Conservation (phyloP, 176 grass and related monocot genomes). For the Oryza australiensis region DNA sequence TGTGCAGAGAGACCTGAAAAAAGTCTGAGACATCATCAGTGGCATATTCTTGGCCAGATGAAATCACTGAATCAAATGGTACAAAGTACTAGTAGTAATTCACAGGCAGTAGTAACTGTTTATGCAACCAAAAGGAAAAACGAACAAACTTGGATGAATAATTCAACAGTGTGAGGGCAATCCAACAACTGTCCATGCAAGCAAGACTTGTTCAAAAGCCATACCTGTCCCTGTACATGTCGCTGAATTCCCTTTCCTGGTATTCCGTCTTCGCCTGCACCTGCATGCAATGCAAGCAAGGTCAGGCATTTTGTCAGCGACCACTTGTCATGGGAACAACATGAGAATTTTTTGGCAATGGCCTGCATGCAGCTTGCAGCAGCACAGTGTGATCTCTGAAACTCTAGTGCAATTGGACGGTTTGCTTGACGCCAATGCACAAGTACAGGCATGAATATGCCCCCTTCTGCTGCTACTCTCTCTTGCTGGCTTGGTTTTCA, state of each 20-base stretch:
- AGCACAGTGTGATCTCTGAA: conserved; percentile 23
- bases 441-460: conserved; percentile 39
- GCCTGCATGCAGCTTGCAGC: background rate
- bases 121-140: background rate
- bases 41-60: conserved; percentile 9
- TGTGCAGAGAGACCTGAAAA: background rate
- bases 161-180: background rate
- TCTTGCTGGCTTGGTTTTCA: background rate
- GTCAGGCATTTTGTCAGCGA: conserved; percentile 20
- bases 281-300: background rate
- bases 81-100: background rate
- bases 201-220: background rate
- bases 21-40: background rate
- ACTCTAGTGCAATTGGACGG: background rate
- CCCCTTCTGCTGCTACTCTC: background rate
- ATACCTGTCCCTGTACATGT: background rate
- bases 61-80: background rate
- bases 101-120: background rate
- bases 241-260: background rate
- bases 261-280: background rate
- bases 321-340: conserved; percentile 27
- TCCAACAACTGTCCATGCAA: background rate
- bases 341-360: background rate
- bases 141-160: background rate
- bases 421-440: conserved; percentile 8